A percentile compares a stretch with the other conserved stretches of the same genome.
These are phyloP conservation scores for Mortierella sp. DNA, from an alignment of 371 early-diverging fungal genomes.

Conservation along the genomic window DNA sequence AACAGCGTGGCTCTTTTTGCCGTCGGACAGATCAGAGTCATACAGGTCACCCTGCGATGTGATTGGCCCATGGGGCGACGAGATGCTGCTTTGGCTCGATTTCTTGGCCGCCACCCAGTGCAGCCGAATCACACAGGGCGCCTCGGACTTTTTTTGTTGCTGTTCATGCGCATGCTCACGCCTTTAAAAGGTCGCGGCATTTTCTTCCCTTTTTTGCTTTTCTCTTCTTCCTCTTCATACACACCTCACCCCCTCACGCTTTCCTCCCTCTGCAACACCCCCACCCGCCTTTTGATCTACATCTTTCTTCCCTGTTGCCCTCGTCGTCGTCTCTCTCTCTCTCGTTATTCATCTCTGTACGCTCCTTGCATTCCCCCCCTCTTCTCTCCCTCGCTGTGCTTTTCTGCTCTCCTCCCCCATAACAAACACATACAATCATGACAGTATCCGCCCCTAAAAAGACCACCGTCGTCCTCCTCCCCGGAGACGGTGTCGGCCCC, in stretches of 20 bases:
- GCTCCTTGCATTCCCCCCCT: not conserved
- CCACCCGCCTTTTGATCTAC: constrained; percentile 22
- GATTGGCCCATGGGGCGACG: not conserved
- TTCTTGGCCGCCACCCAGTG: not conserved
- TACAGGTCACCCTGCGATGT: constrained; percentile 6
- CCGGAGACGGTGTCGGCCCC: constrained; percentile 97
- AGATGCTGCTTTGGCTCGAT: not conserved
- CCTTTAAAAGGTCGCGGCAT: constrained; percentile 3
- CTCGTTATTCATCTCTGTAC: not conserved
- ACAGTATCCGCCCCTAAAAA: constrained; percentile 30
- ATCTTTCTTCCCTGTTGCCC: constrained; percentile 22
- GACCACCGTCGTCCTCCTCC: constrained; percentile 81
- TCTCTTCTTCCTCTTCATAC: constrained; percentile 14
- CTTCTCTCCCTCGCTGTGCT: not conserved
- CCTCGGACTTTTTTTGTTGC: not conserved
- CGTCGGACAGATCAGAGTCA: constrained; percentile 10
- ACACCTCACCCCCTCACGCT: not conserved
- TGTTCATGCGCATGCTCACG: constrained; percentile 8
- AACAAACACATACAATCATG: constrained; percentile 14
- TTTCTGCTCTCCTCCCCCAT: not conserved
- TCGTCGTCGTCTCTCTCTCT: not conserved
- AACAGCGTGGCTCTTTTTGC: not conserved
- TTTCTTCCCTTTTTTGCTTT: constrained; percentile 10
- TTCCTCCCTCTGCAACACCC: constrained; percentile 11
- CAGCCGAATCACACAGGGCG: not conserved